A percentile compares a stretch with the other conserved stretches of the same genome.
Conservation (phyloP, 805 yeast species). For the Yamadazyma ubonensis region DNA sequence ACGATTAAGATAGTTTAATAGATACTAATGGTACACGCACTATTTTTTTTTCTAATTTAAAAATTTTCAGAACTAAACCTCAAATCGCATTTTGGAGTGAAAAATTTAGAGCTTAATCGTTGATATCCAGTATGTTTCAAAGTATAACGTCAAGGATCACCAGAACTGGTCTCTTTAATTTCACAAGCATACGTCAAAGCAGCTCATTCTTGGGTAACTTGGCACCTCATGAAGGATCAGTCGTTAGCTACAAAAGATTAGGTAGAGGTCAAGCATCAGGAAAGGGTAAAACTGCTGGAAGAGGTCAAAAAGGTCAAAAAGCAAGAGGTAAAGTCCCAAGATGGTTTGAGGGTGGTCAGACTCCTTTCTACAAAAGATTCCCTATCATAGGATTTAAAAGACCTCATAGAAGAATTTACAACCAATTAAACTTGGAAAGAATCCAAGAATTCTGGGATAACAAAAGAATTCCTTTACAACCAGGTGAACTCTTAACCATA, state of each 20-base stretch:
- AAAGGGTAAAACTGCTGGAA: slow-evolving; percentile 90
- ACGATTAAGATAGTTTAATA: slow-evolving; percentile 1
- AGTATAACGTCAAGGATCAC: slow-evolving; percentile 5
- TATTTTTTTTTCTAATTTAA: background rate
- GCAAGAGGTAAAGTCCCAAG: slow-evolving; percentile 88
- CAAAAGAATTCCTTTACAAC: slow-evolving; percentile 59
- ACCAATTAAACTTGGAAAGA: slow-evolving; percentile 62
- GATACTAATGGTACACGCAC: background rate
- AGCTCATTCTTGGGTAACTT: slow-evolving; percentile 46
- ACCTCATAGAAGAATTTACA: slow-evolving; percentile 51
- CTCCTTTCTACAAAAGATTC: slow-evolving; percentile 79
- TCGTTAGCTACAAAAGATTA: slow-evolving; percentile 61
- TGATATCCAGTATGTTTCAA: slow-evolving; percentile 3
- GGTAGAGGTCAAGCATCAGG: slow-evolving; percentile 97
- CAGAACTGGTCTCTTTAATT: background rate
- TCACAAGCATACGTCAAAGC: slow-evolving; percentile 6
- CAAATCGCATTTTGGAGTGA: slow-evolving; percentile 1
- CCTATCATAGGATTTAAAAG: slow-evolving; percentile 88
- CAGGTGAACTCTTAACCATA: slow-evolving; percentile 70
- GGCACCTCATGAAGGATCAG: slow-evolving; percentile 62
- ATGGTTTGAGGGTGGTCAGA: slow-evolving; percentile 99
- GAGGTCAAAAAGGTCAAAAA: slow-evolving; percentile 99
- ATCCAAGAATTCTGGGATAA: slow-evolving; percentile 69
- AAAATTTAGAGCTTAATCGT: background rate
- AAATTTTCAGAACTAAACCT: slow-evolving; percentile 2